Percentiles rank a stretch among this genome's conserved stretches.
phyloP scores from a whole-genome alignment of 2,329 filamentous ascomycete genomes.

The Neopestalotiopsis sp. region DNA sequence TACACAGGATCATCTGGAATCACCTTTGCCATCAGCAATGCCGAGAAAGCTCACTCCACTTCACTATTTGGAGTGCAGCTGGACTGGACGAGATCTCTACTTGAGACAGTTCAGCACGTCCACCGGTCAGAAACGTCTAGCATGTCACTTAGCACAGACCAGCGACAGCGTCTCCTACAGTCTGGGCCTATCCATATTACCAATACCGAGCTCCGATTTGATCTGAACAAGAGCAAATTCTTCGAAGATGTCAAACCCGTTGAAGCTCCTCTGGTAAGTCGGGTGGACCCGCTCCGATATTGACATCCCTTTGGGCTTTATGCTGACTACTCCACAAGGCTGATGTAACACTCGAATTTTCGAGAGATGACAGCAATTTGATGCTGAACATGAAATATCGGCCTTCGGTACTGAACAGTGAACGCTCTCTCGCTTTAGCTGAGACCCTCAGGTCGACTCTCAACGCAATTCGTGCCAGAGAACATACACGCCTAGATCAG shows the following conservation, averaged over 20 bases:
- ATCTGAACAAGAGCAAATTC: background rate
- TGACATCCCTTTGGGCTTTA: no score
- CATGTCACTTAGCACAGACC: background rate
- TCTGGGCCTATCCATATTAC: background rate
- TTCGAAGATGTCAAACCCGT: background rate
- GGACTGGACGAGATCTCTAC: constrained; percentile 5
- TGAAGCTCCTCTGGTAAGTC: background rate
- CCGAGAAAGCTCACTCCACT: background rate
- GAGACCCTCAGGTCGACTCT: constrained; percentile 12
- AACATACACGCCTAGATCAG: background rate
- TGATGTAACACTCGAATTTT: background rate
- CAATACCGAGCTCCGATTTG: constrained; percentile 12
- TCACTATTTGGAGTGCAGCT: constrained; percentile 1
- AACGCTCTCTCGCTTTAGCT: background rate
- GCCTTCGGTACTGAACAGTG: background rate
- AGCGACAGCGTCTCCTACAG: constrained; percentile 2
- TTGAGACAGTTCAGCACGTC: background rate
- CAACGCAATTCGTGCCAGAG: background rate
- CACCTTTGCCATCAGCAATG: background rate
- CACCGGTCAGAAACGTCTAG: background rate
- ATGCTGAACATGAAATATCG: constrained; percentile 7
- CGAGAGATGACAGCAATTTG: background rate
- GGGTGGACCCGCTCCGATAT: no score
- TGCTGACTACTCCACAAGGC: background rate
- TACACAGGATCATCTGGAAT: constrained; percentile 1